Conservation (phyloP, 176 grass and related monocot genomes). For the Lolium rigidum region DNA sequence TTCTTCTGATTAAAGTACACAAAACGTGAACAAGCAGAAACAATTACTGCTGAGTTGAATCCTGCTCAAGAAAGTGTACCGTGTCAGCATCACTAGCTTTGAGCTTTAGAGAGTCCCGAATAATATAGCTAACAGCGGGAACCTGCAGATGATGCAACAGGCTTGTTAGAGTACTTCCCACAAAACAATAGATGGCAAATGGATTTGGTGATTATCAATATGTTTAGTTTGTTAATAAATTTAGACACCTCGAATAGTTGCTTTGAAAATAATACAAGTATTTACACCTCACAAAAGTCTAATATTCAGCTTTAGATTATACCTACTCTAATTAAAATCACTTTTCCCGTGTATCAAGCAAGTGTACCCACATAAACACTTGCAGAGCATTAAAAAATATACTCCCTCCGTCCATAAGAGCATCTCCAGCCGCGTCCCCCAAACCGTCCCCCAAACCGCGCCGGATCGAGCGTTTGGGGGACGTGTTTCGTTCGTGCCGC, state of each 20-base stretch:
- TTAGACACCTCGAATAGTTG: not conserved
- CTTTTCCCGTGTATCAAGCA: not conserved
- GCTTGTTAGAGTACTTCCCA: slow-evolving; percentile 18
- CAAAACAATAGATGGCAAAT: not conserved
- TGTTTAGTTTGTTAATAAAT: slow-evolving; percentile 15
- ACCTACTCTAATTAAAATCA: not conserved
- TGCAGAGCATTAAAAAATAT: slow-evolving; percentile 30
- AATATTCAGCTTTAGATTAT: slow-evolving; percentile 8
- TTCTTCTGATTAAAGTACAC: not conserved
- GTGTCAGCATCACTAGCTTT: slow-evolving; percentile 82
- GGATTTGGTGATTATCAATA: not conserved
- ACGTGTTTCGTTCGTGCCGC: no score
- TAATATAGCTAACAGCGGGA: slow-evolving; percentile 77
- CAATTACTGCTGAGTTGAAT: not conserved
- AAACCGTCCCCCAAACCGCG: no score
- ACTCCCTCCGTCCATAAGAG: not conserved
- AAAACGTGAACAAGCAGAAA: slow-evolving; percentile 11
- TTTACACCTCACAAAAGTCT: slow-evolving; percentile 8
- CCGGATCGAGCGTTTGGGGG: no score
- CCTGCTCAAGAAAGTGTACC: slow-evolving; percentile 54
- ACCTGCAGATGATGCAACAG: slow-evolving; percentile 54
- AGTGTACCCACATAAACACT: not conserved
- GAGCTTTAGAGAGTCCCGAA: slow-evolving; percentile 87
- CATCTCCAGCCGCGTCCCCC: no score
- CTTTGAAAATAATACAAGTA: not conserved